phyloP scores from a whole-genome alignment of 2,329 filamentous ascomycete genomes.

The Trichoderma endophyticum region DNA sequence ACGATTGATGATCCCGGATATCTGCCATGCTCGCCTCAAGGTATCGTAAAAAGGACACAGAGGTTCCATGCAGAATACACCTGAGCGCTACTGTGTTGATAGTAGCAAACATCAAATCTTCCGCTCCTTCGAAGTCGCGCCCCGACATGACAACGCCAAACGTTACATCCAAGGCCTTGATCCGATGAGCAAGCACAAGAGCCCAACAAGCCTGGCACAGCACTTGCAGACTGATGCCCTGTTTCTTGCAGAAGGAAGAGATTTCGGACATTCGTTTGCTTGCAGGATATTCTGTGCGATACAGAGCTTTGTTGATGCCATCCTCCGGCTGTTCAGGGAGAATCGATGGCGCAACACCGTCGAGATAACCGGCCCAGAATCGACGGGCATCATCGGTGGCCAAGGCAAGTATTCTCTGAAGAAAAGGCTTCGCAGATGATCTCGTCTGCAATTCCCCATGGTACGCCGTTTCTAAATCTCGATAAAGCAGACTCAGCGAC shows the following conservation, averaged over 20 bases:
- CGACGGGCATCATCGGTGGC: constrained; percentile 26
- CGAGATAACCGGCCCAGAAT: constrained; percentile 73
- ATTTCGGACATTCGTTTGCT: constrained; percentile 19
- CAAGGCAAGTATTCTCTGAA: constrained; percentile 36
- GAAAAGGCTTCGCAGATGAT: constrained; percentile 48
- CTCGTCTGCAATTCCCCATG: constrained; percentile 39
- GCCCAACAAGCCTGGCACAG: constrained; percentile 77
- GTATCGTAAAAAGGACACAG: constrained; percentile 63
- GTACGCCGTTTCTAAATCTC: constrained; percentile 67
- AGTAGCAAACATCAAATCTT: constrained; percentile 73
- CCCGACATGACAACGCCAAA: constrained; percentile 85
- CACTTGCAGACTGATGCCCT: constrained; percentile 70
- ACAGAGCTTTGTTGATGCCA: neutral
- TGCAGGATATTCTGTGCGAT: constrained; percentile 22
- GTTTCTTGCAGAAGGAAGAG: constrained; percentile 59
- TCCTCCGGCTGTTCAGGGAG: constrained; percentile 22
- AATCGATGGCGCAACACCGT: constrained; percentile 43
- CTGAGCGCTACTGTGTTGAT: constrained; percentile 88
- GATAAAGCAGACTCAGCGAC: constrained; percentile 72
- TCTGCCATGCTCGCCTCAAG: constrained; percentile 67
- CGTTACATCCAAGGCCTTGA: constrained; percentile 66
- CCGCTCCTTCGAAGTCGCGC: constrained; percentile 68
- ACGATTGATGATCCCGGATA: constrained; percentile 70
- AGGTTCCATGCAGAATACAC: constrained; percentile 66
- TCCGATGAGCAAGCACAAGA: constrained; percentile 61